Base-by-base conservation (phyloP, 108 stramenopile genomes). In the Poteriospumella lacustris region DNA sequence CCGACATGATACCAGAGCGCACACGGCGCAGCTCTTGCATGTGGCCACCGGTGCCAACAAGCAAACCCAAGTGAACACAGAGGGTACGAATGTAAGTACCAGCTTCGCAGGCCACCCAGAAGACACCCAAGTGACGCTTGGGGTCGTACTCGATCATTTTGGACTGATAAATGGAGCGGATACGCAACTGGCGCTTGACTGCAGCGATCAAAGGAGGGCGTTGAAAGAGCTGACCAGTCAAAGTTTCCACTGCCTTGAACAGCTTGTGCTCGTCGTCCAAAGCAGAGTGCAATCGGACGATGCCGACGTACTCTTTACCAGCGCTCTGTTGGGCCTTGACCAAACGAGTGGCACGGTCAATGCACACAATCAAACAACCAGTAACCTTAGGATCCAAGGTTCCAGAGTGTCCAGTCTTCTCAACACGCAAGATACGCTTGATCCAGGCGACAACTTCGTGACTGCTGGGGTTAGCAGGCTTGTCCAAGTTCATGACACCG, bases 371-470 rank as follows among this genome's bases (percentile, higher is more conserved):
- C 58, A 99, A 86, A 87, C 99, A 99, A 29, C 99, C 99, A 0
- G 99, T 98, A 12, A 99, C 99, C 87, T 99, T 99, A 31, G 99
- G 99, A 85, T 99, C 99, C 44, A 99, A 91, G 28, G 99, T 99
- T 39, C 99, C 99, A 43, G 90, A 91, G 80, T 99, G 99, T 39
- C 99, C 99, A 42, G 99, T 99, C 89, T 99, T 99, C 78, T 99
- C 97, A 36, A 97, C 97, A 29, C 99, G 89, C 3, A 99, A 86
- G 77, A 99, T 99, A 62, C 96, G 92, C 85, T 97, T 97, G 85
- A 99, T 95, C 99, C 99, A 99, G 44, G 91, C 91, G 56, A 99
- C 99, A 2, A 99, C 97, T 88, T 99, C 99, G 88, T 99, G 99
- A 34, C 91, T 92, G 59, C 87, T 88, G 36, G 99, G 99, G 88